Percentiles rank a stretch among this genome's conserved stretches.
phyloP scores from a whole-genome alignment of 1,284 basidiomycete genomes.

The Gastroboletus turbinatus region DNA sequence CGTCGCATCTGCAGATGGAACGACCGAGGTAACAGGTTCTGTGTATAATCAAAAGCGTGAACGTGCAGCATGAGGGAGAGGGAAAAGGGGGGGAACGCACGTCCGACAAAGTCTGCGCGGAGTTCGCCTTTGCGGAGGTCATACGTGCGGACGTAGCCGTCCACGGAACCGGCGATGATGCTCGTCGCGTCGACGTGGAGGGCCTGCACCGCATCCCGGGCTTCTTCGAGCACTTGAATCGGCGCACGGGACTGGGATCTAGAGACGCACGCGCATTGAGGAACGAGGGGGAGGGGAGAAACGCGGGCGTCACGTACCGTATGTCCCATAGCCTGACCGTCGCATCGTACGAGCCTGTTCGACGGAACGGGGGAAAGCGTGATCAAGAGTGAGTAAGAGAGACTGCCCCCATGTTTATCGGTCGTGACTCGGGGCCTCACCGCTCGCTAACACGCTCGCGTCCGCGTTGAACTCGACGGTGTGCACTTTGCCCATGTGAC shows the following conservation, averaged over 20 bases:
- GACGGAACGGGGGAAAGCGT: neutral
- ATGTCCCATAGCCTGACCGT: slow-evolving; percentile 90
- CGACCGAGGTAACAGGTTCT: slow-evolving; percentile 86
- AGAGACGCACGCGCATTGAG: neutral
- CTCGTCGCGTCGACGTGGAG: slow-evolving; percentile 63
- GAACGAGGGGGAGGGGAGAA: fast-evolving
- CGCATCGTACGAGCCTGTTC: slow-evolving; percentile 80
- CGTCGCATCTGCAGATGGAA: slow-evolving; percentile 71
- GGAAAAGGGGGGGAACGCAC: slow-evolving; percentile 41
- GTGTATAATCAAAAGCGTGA: neutral
- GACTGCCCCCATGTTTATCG: neutral
- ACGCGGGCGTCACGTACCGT: slow-evolving; percentile 44
- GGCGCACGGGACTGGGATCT: slow-evolving; percentile 80
- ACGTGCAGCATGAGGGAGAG: neutral
- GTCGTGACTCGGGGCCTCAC: slow-evolving; percentile 39
- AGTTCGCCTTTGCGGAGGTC: slow-evolving; percentile 92
- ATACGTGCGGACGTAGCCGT: slow-evolving; percentile 90
- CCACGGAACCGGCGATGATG: slow-evolving; percentile 84
- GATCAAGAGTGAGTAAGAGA: neutral
- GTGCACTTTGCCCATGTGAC: slow-evolving; percentile 90
- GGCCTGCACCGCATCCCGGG: slow-evolving; percentile 86
- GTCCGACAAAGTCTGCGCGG: slow-evolving; percentile 84
- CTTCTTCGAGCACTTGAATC: slow-evolving; percentile 91
- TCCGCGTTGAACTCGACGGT: slow-evolving; percentile 89
- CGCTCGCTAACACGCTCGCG: slow-evolving; percentile 82